These are phyloP conservation scores for Heliamphora exappendiculata DNA, from an alignment of 148 eudicot genomes.

Conservation along the genomic window DNA sequence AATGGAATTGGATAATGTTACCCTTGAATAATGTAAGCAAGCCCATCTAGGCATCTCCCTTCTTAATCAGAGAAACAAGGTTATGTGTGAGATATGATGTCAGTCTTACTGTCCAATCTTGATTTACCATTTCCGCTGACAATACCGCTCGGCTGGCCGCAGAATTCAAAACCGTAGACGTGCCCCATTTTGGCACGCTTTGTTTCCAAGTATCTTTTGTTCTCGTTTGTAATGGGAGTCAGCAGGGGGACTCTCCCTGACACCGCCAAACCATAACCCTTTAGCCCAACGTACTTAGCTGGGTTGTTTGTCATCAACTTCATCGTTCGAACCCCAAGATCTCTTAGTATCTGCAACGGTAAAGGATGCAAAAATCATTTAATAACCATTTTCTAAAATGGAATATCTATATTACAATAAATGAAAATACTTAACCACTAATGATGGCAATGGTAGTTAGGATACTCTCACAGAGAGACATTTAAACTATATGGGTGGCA, in stretches of 20 bases:
- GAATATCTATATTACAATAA: too few relatives aligned
- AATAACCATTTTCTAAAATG: neutral
- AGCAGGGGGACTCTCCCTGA: conserved; percentile 78
- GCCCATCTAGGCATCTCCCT: neutral
- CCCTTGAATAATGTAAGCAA: neutral
- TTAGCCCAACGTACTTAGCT: conserved; percentile 68
- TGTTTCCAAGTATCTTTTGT: conserved; percentile 79
- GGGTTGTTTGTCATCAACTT: conserved; percentile 96
- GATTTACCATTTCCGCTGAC: conserved; percentile 31
- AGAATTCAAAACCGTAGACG: conserved; percentile 46
- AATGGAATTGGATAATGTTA: neutral
- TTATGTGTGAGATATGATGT: neutral
- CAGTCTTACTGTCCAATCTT: conserved; percentile 9
- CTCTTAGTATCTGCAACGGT: conserved; percentile 69
- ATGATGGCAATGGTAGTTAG: too few relatives aligned
- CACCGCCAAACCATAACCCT: conserved; percentile 77
- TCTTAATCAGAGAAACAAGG: neutral
- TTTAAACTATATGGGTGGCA: neutral
- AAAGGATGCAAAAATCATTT: neutral
- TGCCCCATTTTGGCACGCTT: conserved; percentile 90
- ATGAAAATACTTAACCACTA: too few relatives aligned
- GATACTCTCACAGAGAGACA: neutral
- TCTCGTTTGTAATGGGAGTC: conserved; percentile 74
- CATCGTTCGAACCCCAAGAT: conserved; percentile 80
- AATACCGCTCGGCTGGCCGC: conserved; percentile 20